Conservation (phyloP, 768 basidiomycete species). For the Lactarius pseudohatsudake region DNA sequence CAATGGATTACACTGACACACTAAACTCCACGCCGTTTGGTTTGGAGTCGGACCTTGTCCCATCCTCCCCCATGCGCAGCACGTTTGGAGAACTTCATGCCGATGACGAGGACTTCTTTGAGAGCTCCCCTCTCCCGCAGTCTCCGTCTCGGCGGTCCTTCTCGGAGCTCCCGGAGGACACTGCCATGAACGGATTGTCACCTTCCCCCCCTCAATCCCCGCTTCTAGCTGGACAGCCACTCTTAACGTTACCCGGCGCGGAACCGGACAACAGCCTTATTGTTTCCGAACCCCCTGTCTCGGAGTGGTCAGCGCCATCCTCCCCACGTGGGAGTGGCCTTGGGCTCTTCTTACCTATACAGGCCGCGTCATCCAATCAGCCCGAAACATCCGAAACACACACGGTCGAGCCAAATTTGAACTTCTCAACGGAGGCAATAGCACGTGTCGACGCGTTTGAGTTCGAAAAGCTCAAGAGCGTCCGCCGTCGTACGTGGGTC, state of each 20-base stretch:
- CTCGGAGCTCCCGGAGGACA: conserved; percentile 27
- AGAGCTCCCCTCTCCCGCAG: conserved; percentile 1
- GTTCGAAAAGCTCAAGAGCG: conserved; percentile 23
- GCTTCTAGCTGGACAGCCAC: conserved; percentile 19
- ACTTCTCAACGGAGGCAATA: conserved; percentile 18
- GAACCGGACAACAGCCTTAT: conserved; percentile 42
- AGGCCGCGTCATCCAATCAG: conserved; percentile 26
- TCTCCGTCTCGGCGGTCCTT: conserved; percentile 28
- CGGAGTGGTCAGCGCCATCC: conserved; percentile 21
- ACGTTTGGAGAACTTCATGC: neutral
- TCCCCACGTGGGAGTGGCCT: conserved; percentile 24
- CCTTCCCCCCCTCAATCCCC: conserved; percentile 11
- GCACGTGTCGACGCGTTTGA: conserved; percentile 21
- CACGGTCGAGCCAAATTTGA: conserved; percentile 26
- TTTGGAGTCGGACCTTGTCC: neutral
- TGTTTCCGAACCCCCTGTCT: conserved; percentile 15
- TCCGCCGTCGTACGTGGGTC: conserved; percentile 27
- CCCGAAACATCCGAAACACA: conserved; percentile 14
- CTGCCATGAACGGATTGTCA: neutral
- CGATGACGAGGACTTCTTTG: conserved; percentile 15
- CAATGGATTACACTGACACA: neutral
- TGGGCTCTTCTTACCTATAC: conserved; percentile 28
- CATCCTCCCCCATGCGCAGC: conserved; percentile 8
- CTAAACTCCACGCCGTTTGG: neutral
- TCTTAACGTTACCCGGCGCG: conserved; percentile 44